phyloP scores from a whole-genome alignment of 208 protist species.

The Crithidia mellificae region DNA sequence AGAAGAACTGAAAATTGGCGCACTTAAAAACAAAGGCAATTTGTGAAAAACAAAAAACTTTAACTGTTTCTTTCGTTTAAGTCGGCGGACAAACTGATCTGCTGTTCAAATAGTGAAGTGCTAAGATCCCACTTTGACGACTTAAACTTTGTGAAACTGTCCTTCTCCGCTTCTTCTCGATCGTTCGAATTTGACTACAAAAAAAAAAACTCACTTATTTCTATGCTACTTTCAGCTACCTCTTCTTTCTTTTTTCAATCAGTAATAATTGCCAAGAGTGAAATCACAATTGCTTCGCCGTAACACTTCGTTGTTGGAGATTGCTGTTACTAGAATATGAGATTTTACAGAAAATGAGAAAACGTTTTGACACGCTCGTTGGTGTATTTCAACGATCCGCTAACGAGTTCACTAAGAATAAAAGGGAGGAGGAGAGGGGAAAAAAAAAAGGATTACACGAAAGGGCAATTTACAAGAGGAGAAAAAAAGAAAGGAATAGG shows the following conservation, averaged over 20 bases:
- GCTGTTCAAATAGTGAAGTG: not conserved
- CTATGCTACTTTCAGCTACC: not conserved
- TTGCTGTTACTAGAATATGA: not conserved
- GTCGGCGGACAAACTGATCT: not conserved
- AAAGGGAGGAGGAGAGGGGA: not conserved
- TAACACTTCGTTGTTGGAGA: not conserved
- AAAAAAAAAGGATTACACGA: not conserved
- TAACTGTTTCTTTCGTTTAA: not conserved
- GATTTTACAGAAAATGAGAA: not conserved
- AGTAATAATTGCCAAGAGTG: not conserved
- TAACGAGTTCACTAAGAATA: not conserved
- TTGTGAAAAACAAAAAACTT: slow-evolving; percentile 2
- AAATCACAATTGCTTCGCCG: not conserved
- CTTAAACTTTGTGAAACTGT: not conserved
- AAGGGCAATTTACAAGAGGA: not conserved
- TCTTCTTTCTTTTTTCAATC: not conserved
- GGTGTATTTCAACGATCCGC: not conserved
- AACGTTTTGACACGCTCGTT: not conserved
- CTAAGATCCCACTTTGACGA: not conserved
- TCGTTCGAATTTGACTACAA: not conserved
- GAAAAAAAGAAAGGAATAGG: slow-evolving; percentile 2
- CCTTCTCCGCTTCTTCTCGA: not conserved
- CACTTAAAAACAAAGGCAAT: not conserved
- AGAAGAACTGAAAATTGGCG: not conserved
- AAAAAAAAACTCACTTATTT: not conserved